Conservation (phyloP, 805 yeast species). For the Saturnispora ahearnii region DNA sequence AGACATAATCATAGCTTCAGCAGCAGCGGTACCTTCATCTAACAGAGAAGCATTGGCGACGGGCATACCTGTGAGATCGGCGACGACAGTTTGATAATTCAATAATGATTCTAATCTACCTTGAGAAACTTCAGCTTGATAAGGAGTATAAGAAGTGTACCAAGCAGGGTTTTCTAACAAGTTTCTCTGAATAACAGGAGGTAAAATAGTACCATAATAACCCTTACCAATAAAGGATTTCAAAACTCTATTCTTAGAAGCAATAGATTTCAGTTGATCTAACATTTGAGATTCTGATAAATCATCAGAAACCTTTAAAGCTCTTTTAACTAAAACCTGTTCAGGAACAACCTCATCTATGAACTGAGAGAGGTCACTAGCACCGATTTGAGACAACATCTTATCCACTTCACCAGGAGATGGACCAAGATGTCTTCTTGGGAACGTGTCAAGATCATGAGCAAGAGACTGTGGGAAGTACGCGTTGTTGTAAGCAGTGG, state of each 20-base stretch:
- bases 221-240: slow-evolving; percentile 89
- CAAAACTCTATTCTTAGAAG: slow-evolving; percentile 63
- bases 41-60: slow-evolving; percentile 89
- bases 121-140: slow-evolving; percentile 96
- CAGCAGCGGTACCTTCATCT: slow-evolving; percentile 97
- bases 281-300: slow-evolving; percentile 77
- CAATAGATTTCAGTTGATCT: slow-evolving; percentile 55
- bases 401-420: slow-evolving; percentile 47
- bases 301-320: slow-evolving; percentile 58
- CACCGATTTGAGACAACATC: slow-evolving; percentile 64
- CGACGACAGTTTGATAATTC: slow-evolving; percentile 86
- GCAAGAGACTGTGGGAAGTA: slow-evolving; percentile 33
- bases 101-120: slow-evolving; percentile 87
- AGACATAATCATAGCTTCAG: slow-evolving; percentile 89
- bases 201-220: slow-evolving; percentile 81
- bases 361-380: slow-evolving; percentile 59
- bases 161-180: slow-evolving; percentile 91
- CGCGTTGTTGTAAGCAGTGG: slow-evolving; percentile 40
- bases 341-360: slow-evolving; percentile 68
- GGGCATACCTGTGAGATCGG: slow-evolving; percentile 89
- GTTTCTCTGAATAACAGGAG: slow-evolving; percentile 90
- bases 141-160: slow-evolving; percentile 98
- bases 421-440: slow-evolving; percentile 88
- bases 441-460: slow-evolving; percentile 61
- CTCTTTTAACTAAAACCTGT: slow-evolving; percentile 60